Evolutionary conservation across 1,284 basidiomycete genomes (phyloP).

Genomic region (Austroboletus niveus): DNA sequence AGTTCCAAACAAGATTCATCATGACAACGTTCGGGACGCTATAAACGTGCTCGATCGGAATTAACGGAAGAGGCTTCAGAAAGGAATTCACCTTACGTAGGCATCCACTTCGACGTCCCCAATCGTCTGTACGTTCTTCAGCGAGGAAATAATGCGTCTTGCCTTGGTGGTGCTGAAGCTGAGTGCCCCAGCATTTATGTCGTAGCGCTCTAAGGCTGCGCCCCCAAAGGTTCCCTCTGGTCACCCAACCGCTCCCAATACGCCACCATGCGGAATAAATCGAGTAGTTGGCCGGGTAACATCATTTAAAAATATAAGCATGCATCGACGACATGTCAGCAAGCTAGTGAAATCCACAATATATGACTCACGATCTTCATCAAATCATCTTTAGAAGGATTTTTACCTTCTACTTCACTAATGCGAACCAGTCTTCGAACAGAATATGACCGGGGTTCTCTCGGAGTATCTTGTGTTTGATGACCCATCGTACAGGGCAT

Average conservation of each 20-base stretch:
- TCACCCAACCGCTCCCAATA: constrained; percentile 10
- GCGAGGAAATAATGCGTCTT: constrained; percentile 17
- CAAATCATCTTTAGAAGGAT: constrained; percentile 14
- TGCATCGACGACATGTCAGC: too few relatives aligned
- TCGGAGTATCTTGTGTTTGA: neutral
- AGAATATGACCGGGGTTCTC: constrained; percentile 9
- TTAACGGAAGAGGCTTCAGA: too few relatives aligned
- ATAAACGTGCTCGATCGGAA: too few relatives aligned
- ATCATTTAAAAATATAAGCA: too few relatives aligned
- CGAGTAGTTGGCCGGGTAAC: constrained; percentile 18
- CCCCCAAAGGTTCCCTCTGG: constrained; percentile 1
- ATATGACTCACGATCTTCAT: constrained; percentile 22
- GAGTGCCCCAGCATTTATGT: neutral
- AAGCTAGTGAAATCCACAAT: neutral
- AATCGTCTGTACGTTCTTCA: constrained; percentile 24
- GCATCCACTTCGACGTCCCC: constrained; percentile 19
- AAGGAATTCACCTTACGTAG: too few relatives aligned
- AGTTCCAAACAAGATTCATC: too few relatives aligned
- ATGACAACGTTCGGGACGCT: too few relatives aligned
- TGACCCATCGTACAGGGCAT: neutral
- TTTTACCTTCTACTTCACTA: constrained; percentile 16
- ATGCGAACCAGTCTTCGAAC: constrained; percentile 24
- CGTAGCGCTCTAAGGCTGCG: neutral
- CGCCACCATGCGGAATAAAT: constrained; percentile 11
- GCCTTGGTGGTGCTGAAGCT: constrained; percentile 19